Base-by-base conservation (phyloP, 2,329 filamentous ascomycete species). In the Celoporthe dispersa region DNA sequence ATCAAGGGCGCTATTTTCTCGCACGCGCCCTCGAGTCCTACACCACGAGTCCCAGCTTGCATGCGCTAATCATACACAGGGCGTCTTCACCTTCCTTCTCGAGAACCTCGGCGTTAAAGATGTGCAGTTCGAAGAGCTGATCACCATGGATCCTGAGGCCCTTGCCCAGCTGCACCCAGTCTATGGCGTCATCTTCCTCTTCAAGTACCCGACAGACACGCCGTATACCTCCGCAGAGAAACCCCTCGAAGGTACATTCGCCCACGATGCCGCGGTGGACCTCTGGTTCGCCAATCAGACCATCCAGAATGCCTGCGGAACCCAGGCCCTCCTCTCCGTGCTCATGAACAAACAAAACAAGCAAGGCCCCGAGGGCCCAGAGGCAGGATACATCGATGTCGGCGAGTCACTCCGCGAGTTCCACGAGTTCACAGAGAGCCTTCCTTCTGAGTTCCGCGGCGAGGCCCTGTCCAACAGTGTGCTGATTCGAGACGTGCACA, bases 241-340 rank as follows among this genome's bases (percentile, higher is more conserved):
- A 60, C 94, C 94, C 0, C 87, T 90, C 73, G 94, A 98, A 79
- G 96, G 96, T 72, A 85, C 83, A 44, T 97, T 93, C 80, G 94
- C 98, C 82, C 84, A 89, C 75, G 86, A 85, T 22, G 93, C 94
- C 19, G 85, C 92, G 25, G 90, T 94, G 73, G 86, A 87, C 72
- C 86, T 97, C 76, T 99, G 97, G 86, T 99, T 99, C 81, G 96
- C 96, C 4, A 90, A 91, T 39, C 96, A 99, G 84, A 98, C 95
- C 4, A 99, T 99, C 79, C 95, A 98, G 81, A 99, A 99, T 81
- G 96, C 96, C 9, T 99, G 96, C 82, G 96, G 94, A 60, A 99
- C 96, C 22, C 96, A 99, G 81, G 96, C 96, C 3, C 88, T 99
- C 62, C 88, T 99, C 55, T 96, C 92, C 67, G 93, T 98, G 68